Conservation (phyloP, 257 asterid species). For the Gentiana macrophylla region DNA sequence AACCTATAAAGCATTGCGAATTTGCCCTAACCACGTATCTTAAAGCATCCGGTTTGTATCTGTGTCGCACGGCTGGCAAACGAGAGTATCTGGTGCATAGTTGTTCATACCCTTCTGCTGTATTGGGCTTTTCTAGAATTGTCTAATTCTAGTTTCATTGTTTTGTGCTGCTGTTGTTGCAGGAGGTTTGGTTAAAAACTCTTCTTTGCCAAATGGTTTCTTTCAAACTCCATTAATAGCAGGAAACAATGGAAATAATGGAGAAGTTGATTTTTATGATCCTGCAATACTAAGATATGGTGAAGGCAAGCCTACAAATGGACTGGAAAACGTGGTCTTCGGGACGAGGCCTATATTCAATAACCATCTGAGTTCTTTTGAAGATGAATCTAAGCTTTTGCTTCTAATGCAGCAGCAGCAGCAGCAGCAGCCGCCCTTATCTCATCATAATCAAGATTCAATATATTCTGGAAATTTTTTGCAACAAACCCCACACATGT, state of each 20-base stretch:
- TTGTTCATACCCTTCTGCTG: too few relatives aligned
- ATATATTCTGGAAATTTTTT: constrained; percentile 35
- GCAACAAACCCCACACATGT: constrained; percentile 33
- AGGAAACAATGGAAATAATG: constrained; percentile 25
- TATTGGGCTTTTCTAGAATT: too few relatives aligned
- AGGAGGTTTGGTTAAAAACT: constrained; percentile 40
- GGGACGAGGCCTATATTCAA: constrained; percentile 26
- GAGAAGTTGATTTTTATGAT: constrained; percentile 38
- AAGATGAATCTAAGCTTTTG: constrained; percentile 61
- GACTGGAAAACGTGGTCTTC: constrained; percentile 23
- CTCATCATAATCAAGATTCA: constrained; percentile 32
- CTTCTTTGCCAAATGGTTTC: constrained; percentile 30
- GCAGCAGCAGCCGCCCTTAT: constrained; percentile 33
- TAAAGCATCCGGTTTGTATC: too few relatives aligned
- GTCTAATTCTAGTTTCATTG: too few relatives aligned
- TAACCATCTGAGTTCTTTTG: constrained; percentile 25
- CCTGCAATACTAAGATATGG: constrained; percentile 39
- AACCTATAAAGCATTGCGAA: too few relatives aligned
- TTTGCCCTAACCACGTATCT: too few relatives aligned
- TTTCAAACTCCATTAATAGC: constrained; percentile 29
- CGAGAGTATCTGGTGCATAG: too few relatives aligned
- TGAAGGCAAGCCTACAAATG: constrained; percentile 32
- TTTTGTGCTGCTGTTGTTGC: constrained; percentile 9
- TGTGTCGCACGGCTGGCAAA: too few relatives aligned
- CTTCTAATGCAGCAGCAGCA: constrained; percentile 43